Evolutionary conservation across 768 basidiomycete genomes (phyloP).

Genomic region (Naematelia encephala): DNA sequence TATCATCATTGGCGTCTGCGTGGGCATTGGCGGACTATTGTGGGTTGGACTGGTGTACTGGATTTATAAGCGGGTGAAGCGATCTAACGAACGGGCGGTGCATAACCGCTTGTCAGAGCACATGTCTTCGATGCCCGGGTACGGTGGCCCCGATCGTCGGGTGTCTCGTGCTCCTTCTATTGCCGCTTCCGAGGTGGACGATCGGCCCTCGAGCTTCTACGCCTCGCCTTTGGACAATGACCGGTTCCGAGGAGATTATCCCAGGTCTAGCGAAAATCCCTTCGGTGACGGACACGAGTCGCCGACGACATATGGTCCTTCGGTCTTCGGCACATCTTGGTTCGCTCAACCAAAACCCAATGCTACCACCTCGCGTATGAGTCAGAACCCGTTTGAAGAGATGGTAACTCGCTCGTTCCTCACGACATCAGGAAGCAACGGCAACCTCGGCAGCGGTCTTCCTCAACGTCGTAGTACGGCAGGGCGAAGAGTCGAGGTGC

Average conservation of each 20-base stretch:
- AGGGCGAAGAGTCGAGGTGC: constrained; percentile 27
- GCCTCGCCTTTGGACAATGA: constrained; percentile 48
- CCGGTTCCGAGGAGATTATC: constrained; percentile 10
- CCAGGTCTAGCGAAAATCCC: not conserved
- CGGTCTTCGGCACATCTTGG: constrained; percentile 39
- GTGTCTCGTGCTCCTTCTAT: constrained; percentile 32
- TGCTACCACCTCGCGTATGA: constrained; percentile 15
- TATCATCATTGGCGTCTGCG: constrained; percentile 87
- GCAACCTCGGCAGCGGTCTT: constrained; percentile 3
- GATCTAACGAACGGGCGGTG: constrained; percentile 61
- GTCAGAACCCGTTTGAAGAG: constrained; percentile 49
- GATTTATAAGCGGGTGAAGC: constrained; percentile 65
- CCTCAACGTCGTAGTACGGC: constrained; percentile 23
- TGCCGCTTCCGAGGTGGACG: constrained; percentile 48
- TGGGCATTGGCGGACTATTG: constrained; percentile 73
- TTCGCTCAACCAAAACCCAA: constrained; percentile 10
- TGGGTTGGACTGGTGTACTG: constrained; percentile 70
- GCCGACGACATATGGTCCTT: constrained; percentile 17
- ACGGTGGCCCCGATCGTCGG: constrained; percentile 4
- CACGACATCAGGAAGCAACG: constrained; percentile 17
- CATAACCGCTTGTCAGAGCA: constrained; percentile 70
- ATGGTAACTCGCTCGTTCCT: constrained; percentile 44
- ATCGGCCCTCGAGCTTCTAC: constrained; percentile 48
- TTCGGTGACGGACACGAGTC: constrained; percentile 6
- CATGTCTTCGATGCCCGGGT: constrained; percentile 30